Conservation (phyloP, 163 green algal genomes). For the Picocystis sp. region DNA sequence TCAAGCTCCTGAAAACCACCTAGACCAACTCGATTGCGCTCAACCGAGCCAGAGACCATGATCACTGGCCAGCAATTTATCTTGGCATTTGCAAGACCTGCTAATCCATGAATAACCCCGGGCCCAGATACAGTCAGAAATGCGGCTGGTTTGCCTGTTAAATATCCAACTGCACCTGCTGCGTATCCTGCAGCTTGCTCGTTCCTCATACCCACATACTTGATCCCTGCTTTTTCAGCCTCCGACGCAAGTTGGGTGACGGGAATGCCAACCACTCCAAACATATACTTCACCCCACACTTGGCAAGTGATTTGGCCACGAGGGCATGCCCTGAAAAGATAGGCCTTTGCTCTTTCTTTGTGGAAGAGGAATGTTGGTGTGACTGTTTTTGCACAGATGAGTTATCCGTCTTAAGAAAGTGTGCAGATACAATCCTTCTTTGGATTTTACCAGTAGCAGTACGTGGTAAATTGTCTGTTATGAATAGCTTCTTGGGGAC, state of each 20-base stretch:
- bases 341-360: too few relatives aligned
- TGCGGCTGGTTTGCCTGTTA: constrained; percentile 44
- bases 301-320: constrained; percentile 24
- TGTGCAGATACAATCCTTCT: constrained; percentile 44
- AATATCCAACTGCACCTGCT: constrained; percentile 40
- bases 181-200: constrained; percentile 68
- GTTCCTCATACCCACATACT: constrained; percentile 57
- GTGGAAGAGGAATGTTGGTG: too few relatives aligned
- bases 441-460: constrained; percentile 70
- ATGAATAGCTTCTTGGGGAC: constrained; percentile 42
- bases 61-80: constrained; percentile 64
- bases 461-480: constrained; percentile 45
- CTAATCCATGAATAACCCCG: constrained; percentile 52
- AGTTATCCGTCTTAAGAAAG: neutral
- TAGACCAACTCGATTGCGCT: constrained; percentile 44
- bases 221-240: constrained; percentile 42
- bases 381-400: too few relatives aligned
- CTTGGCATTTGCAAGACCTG: constrained; percentile 42
- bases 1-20: constrained; percentile 68
- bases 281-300: constrained; percentile 48
- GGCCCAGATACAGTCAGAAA: constrained; percentile 66
- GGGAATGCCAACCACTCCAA: constrained; percentile 64
- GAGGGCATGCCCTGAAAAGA: constrained; percentile 25
- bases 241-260: constrained; percentile 57
- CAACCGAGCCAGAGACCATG: constrained; percentile 43